Conservation (phyloP, 2,329 filamentous ascomycete genomes). For the Sphaerulina populicola region DNA sequence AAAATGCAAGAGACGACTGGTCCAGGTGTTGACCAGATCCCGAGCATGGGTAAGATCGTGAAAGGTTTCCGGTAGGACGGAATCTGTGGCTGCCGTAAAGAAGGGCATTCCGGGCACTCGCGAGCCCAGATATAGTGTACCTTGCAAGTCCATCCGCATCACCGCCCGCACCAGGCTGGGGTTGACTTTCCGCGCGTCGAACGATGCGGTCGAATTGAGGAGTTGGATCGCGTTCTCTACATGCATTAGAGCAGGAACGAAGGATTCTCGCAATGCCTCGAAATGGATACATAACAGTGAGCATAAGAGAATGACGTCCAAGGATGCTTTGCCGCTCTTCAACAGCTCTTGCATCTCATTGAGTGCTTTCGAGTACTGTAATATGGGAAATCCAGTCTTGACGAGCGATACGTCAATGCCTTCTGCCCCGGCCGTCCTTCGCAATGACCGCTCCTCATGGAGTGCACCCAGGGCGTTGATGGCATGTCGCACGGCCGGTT, state of each 20-base stretch:
- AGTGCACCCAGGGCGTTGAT: slow-evolving; percentile 29
- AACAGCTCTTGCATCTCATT: slow-evolving; percentile 26
- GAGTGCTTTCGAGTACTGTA: slow-evolving; percentile 30
- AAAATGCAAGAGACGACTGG: slow-evolving; percentile 27
- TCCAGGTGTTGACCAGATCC: slow-evolving; percentile 27
- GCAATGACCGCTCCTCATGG: slow-evolving; percentile 26
- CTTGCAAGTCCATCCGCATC: slow-evolving; percentile 30
- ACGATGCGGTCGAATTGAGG: slow-evolving; percentile 20
- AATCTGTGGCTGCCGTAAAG: slow-evolving; percentile 25
- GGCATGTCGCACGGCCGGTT: slow-evolving; percentile 30
- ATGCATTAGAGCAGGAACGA: slow-evolving; percentile 29
- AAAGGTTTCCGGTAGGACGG: slow-evolving; percentile 21
- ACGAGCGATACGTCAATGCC: slow-evolving; percentile 20
- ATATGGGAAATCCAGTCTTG: slow-evolving; percentile 23
- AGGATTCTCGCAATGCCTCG: slow-evolving; percentile 29
- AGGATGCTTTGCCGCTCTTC: slow-evolving; percentile 14
- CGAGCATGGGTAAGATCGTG: slow-evolving; percentile 27
- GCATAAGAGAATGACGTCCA: slow-evolving; percentile 28
- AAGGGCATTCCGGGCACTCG: slow-evolving; percentile 27
- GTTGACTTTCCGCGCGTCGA: slow-evolving; percentile 24
- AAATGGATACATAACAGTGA: slow-evolving; percentile 31
- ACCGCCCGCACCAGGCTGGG: slow-evolving; percentile 25
- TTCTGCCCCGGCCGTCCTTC: slow-evolving; percentile 10
- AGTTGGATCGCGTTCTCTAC: slow-evolving; percentile 29
- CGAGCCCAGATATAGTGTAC: slow-evolving; percentile 24